Percentiles rank a stretch among this genome's conserved stretches.
Evolutionary conservation across 768 basidiomycete genomes (phyloP).

Genomic region (Boletus sp.): DNA sequence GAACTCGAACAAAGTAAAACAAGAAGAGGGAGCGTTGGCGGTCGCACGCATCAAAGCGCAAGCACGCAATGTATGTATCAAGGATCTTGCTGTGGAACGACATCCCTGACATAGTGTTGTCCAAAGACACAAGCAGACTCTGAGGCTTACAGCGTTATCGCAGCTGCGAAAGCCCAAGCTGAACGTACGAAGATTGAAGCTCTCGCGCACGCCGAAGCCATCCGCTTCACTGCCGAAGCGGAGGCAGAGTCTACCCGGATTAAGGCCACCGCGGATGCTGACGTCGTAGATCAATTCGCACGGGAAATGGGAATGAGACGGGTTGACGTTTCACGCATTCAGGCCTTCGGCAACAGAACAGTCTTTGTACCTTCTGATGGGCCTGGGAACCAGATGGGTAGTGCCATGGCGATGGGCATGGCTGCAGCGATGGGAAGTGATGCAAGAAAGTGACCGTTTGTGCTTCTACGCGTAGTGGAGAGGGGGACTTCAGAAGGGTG

Average conservation of each 20-base stretch:
- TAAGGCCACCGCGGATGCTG: conserved; percentile 60
- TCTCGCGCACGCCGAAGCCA: conserved; percentile 74
- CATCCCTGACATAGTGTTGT: conserved; percentile 6
- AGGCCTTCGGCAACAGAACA: conserved; percentile 65
- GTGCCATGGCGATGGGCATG: conserved; percentile 65
- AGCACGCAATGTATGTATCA: conserved; percentile 42
- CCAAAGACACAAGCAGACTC: conserved; percentile 65
- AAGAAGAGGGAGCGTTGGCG: conserved; percentile 73
- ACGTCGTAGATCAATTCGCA: conserved; percentile 62
- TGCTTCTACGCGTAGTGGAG: background rate
- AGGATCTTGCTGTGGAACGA: background rate
- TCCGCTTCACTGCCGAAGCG: conserved; percentile 68
- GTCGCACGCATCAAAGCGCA: conserved; percentile 78
- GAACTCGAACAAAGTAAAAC: conserved; percentile 85
- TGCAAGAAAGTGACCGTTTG: conserved; percentile 12
- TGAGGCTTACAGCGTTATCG: conserved; percentile 69
- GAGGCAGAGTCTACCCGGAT: conserved; percentile 66
- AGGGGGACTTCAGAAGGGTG: no score
- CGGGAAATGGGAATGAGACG: conserved; percentile 73
- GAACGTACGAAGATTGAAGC: conserved; percentile 65
- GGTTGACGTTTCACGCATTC: conserved; percentile 58
- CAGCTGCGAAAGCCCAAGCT: conserved; percentile 73
- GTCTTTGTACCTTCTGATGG: conserved; percentile 69
- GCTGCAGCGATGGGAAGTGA: conserved; percentile 57
- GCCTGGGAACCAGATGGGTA: conserved; percentile 54